Percentiles rank a stretch among this genome's conserved stretches.
phyloP scores from a whole-genome alignment of 2,329 filamentous ascomycete species.

The Fusarium brachygibbosum region DNA sequence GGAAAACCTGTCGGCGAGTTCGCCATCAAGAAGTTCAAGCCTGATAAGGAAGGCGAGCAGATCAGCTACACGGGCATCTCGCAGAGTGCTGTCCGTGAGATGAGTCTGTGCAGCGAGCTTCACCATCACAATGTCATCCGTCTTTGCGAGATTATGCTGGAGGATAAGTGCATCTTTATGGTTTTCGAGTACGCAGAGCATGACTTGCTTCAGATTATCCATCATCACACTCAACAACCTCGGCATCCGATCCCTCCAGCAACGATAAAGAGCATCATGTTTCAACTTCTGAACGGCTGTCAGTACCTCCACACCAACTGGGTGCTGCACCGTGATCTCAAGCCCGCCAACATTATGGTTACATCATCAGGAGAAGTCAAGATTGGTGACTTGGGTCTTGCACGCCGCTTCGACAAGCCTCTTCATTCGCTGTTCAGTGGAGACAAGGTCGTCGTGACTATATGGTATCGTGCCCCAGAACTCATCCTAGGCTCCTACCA shows the following conservation, averaged over 20 bases:
- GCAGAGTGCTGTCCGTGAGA: slow-evolving; percentile 95
- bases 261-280: slow-evolving; percentile 94
- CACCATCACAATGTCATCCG: slow-evolving; percentile 90
- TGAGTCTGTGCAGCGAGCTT: slow-evolving; percentile 95
- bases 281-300: slow-evolving; percentile 93
- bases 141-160: slow-evolving; percentile 93
- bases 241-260: slow-evolving; percentile 88
- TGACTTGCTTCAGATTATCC: slow-evolving; percentile 96
- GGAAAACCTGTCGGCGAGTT: slow-evolving; percentile 76
- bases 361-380: slow-evolving; percentile 91
- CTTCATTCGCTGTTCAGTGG: slow-evolving; percentile 91
- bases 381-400: slow-evolving; percentile 93
- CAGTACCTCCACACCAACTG: slow-evolving; percentile 96
- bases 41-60: slow-evolving; percentile 96
- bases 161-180: slow-evolving; percentile 99
- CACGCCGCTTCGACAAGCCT: slow-evolving; percentile 93
- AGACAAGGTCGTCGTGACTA: slow-evolving; percentile 98
- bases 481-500: slow-evolving; percentile 92
- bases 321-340: slow-evolving; percentile 96
- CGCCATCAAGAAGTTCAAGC: slow-evolving; percentile 99
- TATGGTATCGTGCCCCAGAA: slow-evolving; percentile 98
- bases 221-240: slow-evolving; percentile 93
- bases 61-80: slow-evolving; percentile 97
- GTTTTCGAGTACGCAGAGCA: slow-evolving; percentile 99
- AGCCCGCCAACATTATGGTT: slow-evolving; percentile 99